Percentiles rank a stretch among this genome's conserved stretches.
Conservation (phyloP, 768 basidiomycete species). For the Cystofilobasidium ferigula region DNA sequence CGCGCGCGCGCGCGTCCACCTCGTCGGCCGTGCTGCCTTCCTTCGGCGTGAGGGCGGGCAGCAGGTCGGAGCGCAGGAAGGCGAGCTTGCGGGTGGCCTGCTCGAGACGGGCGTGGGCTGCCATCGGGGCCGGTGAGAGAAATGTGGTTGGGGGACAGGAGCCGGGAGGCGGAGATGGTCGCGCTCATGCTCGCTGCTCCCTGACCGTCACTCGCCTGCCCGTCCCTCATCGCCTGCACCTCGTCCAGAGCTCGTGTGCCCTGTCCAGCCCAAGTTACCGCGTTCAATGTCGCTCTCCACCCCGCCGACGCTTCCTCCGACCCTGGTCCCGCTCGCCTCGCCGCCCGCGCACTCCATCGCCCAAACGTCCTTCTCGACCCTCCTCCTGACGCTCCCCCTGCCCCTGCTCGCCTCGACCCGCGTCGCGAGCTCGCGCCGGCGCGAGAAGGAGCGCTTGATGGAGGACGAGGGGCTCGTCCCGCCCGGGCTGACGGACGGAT, state of each 20-base stretch:
- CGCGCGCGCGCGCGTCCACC: conserved; percentile 43
- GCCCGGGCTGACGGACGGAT: conserved; percentile 42
- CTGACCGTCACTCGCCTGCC: no score
- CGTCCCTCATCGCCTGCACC: no score
- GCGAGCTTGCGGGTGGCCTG: conserved; percentile 4
- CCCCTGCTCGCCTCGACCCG: conserved; percentile 63
- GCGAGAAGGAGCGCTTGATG: conserved; percentile 67
- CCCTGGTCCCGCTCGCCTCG: conserved; percentile 30
- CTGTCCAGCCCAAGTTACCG: no score
- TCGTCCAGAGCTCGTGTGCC: not conserved
- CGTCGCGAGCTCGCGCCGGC: conserved; percentile 56
- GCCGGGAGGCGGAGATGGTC: not conserved
- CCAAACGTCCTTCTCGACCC: conserved; percentile 44
- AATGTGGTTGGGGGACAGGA: not conserved
- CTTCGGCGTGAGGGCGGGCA: not conserved
- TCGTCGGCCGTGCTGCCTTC: not conserved
- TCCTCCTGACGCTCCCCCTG: conserved; percentile 68
- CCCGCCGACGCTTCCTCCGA: conserved; percentile 29
- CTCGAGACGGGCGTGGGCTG: not conserved
- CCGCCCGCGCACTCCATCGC: conserved; percentile 35
- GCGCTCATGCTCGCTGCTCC: no score
- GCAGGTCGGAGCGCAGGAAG: not conserved
- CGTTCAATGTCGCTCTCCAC: conserved; percentile 6
- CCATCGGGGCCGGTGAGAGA: no score
- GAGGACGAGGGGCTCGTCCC: conserved; percentile 54